A percentile compares a stretch with the other conserved stretches of the same genome.
These are phyloP conservation scores for Auriscalpium microsporum DNA, from an alignment of 768 basidiomycete genomes.

Conservation along the genomic window DNA sequence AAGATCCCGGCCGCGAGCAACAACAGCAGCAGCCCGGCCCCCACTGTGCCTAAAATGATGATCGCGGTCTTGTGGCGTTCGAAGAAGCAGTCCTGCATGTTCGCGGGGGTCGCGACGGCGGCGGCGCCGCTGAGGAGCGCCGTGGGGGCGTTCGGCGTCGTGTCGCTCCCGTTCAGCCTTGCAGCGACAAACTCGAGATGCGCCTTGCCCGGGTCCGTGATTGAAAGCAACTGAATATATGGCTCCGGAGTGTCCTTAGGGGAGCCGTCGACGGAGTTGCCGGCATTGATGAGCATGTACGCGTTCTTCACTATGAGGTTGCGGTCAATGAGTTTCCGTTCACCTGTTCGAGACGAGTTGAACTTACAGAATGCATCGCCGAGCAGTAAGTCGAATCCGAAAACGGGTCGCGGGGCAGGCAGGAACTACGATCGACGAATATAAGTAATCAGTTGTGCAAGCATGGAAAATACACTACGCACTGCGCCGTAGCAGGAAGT, in stretches of 20 bases:
- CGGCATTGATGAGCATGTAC: slow-evolving; percentile 56
- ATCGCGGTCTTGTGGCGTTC: background rate
- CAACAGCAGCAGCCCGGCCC: background rate
- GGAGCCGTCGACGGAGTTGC: slow-evolving; percentile 42
- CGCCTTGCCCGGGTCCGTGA: background rate
- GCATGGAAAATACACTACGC: slow-evolving; percentile 24
- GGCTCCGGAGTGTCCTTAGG: slow-evolving; percentile 22
- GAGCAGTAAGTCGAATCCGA: slow-evolving; percentile 52
- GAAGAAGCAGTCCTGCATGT: no score
- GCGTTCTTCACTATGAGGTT: slow-evolving; percentile 48
- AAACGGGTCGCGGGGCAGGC: slow-evolving; percentile 46
- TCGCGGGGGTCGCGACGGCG: no score
- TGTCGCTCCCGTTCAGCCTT: background rate
- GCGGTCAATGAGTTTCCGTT: background rate
- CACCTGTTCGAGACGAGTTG: no score
- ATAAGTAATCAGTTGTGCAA: background rate
- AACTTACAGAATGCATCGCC: slow-evolving; percentile 63
- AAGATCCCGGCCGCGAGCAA: no score
- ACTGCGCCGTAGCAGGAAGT: slow-evolving; percentile 29
- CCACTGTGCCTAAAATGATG: background rate
- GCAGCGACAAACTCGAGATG: background rate
- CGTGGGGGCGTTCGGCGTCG: background rate
- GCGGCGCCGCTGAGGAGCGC: no score
- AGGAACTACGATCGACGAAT: slow-evolving; percentile 42
- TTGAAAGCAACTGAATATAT: background rate